Evolutionary conservation across 2,329 filamentous ascomycete species (phyloP).

Genomic region (Ambrosiella xylebori): DNA sequence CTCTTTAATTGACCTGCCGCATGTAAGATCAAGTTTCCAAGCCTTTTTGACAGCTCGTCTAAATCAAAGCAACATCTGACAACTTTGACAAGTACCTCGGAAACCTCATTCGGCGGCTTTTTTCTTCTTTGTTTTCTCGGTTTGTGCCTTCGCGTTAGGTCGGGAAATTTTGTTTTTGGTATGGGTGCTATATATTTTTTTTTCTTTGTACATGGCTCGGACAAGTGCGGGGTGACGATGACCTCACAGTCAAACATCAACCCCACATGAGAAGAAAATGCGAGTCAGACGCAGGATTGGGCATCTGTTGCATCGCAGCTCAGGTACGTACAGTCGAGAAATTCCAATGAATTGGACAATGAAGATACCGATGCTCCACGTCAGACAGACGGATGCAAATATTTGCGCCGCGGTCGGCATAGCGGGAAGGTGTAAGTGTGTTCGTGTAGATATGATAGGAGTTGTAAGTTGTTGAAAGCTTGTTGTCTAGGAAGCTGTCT

Average conservation of each 20-base stretch:
- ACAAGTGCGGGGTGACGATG: too few relatives aligned
- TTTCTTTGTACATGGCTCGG: too few relatives aligned
- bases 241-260: too few relatives aligned
- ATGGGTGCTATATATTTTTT: not conserved
- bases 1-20: not conserved
- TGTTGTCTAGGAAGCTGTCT: not conserved
- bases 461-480: not conserved
- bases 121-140: not conserved
- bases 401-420: slow-evolving; percentile 16
- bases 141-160: not conserved
- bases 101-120: not conserved
- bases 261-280: not conserved
- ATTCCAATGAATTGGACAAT: slow-evolving; percentile 39
- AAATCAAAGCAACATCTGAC: not conserved
- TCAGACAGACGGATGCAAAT: slow-evolving; percentile 30
- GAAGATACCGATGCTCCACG: slow-evolving; percentile 36
- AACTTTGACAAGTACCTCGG: not conserved
- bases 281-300: not conserved
- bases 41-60: not conserved
- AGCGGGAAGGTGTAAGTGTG: not conserved
- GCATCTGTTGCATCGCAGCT: not conserved
- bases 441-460: not conserved
- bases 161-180: too few relatives aligned
- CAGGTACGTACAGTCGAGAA: slow-evolving; percentile 32
- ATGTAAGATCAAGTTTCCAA: not conserved